Evolutionary conservation across 148 eudicot species (phyloP).

Genomic region (Oxyria digyna): DNA sequence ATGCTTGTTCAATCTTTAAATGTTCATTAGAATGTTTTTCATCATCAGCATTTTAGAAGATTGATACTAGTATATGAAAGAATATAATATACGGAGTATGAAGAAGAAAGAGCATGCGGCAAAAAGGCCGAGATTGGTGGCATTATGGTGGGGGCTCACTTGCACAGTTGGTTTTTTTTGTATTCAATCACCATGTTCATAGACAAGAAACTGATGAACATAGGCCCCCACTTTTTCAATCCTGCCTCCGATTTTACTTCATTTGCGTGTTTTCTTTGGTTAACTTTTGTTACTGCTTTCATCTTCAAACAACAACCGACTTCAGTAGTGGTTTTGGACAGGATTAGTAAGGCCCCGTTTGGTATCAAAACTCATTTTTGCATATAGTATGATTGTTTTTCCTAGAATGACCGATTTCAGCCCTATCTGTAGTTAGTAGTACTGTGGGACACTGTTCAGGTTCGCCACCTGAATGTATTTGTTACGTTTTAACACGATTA

Average conservation of each 20-base stretch:
- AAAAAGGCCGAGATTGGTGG: conserved; percentile 9
- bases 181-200: background rate
- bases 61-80: no score
- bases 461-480: no score
- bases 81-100: background rate
- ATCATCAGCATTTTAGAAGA: no score
- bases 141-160: conserved; percentile 1
- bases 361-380: no score
- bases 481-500: no score
- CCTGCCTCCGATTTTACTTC: background rate
- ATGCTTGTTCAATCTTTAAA: background rate
- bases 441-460: no score
- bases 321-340: background rate
- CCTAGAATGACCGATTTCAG: no score
- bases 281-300: background rate
- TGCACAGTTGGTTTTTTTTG: background rate
- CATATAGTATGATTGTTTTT: no score
- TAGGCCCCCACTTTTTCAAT: background rate
- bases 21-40: no score
- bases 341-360: background rate
- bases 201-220: background rate
- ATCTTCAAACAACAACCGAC: no score
- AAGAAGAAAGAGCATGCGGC: background rate
- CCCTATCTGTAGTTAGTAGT: no score
- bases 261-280: background rate